Percentiles rank a stretch among this genome's conserved stretches.
phyloP scores from a whole-genome alignment of 345 rosid species.

The Euphorbia tirucalli region DNA sequence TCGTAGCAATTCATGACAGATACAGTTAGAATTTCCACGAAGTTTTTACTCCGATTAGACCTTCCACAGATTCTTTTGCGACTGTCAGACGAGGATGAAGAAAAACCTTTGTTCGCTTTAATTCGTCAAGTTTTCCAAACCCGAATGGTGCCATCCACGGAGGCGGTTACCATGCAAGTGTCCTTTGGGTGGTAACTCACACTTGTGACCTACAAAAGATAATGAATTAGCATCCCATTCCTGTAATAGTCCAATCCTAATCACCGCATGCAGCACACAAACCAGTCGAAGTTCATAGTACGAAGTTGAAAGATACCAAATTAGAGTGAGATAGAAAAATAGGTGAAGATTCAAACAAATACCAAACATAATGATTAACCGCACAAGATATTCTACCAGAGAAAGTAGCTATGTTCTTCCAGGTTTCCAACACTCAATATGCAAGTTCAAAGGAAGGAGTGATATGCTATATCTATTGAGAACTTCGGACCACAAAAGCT shows the following conservation, averaged over 20 bases:
- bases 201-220: slow-evolving; percentile 66
- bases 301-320: background rate
- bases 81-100: background rate
- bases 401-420: background rate
- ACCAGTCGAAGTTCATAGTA: background rate
- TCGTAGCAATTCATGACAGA: background rate
- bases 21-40: background rate
- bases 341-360: background rate
- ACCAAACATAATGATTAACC: background rate
- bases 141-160: slow-evolving; percentile 81
- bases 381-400: background rate
- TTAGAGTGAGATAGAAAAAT: background rate
- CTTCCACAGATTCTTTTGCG: background rate
- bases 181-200: slow-evolving; percentile 94
- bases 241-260: background rate
- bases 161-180: slow-evolving; percentile 72
- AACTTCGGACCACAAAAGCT: background rate
- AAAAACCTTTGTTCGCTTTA: background rate
- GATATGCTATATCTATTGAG: background rate
- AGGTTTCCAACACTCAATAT: background rate
- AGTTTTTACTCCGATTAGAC: background rate
- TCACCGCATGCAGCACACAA: background rate
- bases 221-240: background rate
- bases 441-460: background rate
- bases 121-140: slow-evolving; percentile 56